Evolutionary conservation across 306 rosid genomes (phyloP).

Genomic region (Dryas alaskensis): DNA sequence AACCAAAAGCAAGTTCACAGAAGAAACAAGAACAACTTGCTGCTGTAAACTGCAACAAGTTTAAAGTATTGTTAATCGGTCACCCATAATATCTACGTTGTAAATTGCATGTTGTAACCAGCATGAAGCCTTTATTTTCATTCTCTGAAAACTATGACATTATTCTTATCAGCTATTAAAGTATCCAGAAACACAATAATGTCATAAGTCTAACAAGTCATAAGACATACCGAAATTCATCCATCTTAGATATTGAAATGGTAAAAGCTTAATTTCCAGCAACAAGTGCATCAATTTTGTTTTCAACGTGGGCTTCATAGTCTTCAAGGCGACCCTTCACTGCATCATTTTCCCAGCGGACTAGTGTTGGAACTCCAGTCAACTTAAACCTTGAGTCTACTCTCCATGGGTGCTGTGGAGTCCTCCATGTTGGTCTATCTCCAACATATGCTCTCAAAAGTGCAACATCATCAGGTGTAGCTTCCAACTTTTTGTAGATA

Average conservation of each 20-base stretch:
- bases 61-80: too few species aligned
- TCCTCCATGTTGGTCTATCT: conserved; percentile 89
- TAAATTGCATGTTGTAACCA: neutral
- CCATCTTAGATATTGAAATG: neutral
- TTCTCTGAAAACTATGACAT: neutral
- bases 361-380: conserved; percentile 73
- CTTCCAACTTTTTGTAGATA: conserved; percentile 71
- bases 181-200: neutral
- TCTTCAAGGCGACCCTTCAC: conserved; percentile 79
- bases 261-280: conserved; percentile 37
- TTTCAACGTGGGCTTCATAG: conserved; percentile 72
- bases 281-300: conserved; percentile 64
- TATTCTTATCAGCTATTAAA: neutral
- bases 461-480: conserved; percentile 51
- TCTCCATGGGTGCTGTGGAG: conserved; percentile 77
- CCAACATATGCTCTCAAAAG: conserved; percentile 80
- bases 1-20: neutral
- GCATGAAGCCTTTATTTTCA: neutral
- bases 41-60: neutral
- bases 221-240: neutral
- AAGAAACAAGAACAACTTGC: neutral
- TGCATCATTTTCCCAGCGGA: conserved; percentile 64
- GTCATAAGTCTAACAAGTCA: neutral
- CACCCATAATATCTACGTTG: neutral
- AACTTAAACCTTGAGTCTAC: conserved; percentile 71